Evolutionary conservation across 2,329 filamentous ascomycete species (phyloP).

Genomic region (Tolypocladium paradoxum): DNA sequence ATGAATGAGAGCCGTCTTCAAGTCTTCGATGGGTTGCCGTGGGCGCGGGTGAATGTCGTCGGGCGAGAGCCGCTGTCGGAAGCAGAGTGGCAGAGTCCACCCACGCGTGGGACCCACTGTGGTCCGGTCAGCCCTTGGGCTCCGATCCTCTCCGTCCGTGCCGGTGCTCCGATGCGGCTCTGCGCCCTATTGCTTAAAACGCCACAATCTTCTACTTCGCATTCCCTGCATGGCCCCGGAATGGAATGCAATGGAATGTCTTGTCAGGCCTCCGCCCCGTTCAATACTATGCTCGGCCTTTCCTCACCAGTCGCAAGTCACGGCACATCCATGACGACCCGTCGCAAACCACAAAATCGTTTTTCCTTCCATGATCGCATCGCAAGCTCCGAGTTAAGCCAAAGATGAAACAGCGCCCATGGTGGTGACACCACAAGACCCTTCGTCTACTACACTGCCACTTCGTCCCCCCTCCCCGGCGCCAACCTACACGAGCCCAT

Average conservation of each 20-base stretch:
- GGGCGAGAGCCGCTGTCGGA: no score
- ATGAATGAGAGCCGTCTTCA: background rate
- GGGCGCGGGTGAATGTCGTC: no score
- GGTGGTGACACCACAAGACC: background rate
- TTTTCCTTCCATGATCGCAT: background rate
- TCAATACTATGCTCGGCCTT: background rate
- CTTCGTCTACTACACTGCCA: background rate
- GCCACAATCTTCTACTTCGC: no score
- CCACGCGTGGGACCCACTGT: no score
- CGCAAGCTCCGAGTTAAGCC: background rate
- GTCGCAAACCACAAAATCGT: background rate
- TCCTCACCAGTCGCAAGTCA: background rate
- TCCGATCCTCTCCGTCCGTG: background rate
- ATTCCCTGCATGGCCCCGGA: no score
- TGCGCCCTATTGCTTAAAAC: background rate
- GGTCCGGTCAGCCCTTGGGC: no score
- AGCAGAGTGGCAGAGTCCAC: no score
- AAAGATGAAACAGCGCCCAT: background rate
- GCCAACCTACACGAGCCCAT: constrained; percentile 68
- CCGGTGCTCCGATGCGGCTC: background rate
- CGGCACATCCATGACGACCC: background rate
- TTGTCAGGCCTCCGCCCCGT: background rate
- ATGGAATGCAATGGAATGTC: no score
- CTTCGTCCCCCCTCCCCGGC: background rate
- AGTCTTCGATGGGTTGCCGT: no score